Evolutionary conservation across 2,329 filamentous ascomycete species (phyloP), one percentile per base, ranked within the genome.

Genomic region (Drechslerella dactyloides): DNA sequence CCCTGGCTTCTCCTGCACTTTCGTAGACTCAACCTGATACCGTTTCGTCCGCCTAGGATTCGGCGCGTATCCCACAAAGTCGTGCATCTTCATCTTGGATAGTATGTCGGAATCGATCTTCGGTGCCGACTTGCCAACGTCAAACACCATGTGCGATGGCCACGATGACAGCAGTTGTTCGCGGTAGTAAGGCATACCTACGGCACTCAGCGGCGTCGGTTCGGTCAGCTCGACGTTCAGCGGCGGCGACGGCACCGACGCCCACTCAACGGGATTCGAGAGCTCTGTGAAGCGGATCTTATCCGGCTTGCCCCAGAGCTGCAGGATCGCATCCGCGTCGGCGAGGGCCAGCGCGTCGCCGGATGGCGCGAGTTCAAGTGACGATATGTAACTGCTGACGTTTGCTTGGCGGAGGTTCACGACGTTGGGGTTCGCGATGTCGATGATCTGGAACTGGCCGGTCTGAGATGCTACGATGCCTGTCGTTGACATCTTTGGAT

Each of bases 151-250:
- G 77, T 93, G 90, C 69, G 87, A 88, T 44, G 94, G 92, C 91
- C 93, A 97, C 40, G 90, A 89, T 1, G 94, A 99, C 40, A 96
- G 84, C 10, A 99, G 84, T 13, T 85, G 84, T 73, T 97, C 93
- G 73, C 93, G 87, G 79, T 99, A 99, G 79, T 93, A 96, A 0
- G 94, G 93, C 85, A 99, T 89, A 10, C 94, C 96, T 57, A 97
- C 83, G 35, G 87, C 86, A 79, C 89, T 97, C 46, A 99, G 79
- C 0, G 94, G 92, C 83, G 87, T 87, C 48, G 96, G 89, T 19
- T 83, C 79, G 33, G 85, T 86, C 86, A 90, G 91, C 66, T 91
- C 89, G 56, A 91, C 82, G 13, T 82, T 80, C 0, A 85, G 82
- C 0, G 83, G 80, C 1, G 85, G 84, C 13, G 86, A 83, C 52